Base-by-base conservation (phyloP, 2,329 filamentous ascomycete genomes). In the Aureobasidium sp. region DNA sequence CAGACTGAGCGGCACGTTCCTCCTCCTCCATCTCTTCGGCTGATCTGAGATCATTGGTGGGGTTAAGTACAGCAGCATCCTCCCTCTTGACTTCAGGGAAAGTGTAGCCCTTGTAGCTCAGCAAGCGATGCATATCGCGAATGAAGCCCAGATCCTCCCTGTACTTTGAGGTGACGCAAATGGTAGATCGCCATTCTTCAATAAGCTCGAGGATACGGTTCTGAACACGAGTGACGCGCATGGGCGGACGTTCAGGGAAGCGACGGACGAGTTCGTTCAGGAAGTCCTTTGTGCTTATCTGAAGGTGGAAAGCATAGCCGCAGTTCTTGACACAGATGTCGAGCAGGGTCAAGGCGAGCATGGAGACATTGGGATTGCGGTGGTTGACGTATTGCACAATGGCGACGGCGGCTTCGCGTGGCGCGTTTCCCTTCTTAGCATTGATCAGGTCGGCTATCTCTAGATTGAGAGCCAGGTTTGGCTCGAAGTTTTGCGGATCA, bases 291-390 rank as follows among this genome's bases (percentile, higher is more conserved):
- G 94, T 97, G 76, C 90, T 92, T 73, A 99, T 97, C 77, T 99
- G 94, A 63, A 99, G 86, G 73, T 99, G 94, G 76, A 99, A 99
- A 1, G 94, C 92, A 74, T 99, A 99, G 70, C 94, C 94, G 82
- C 94, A 99, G 79, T 99, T 99, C 81, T 99, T 99, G 76, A 97
- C 94, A 76, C 94, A 97, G 66, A 97, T 97, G 75, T 99, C 94
- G 73, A 99, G 89, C 68, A 99, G 85, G 70, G 81, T 87, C 71
- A 97, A 83, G 64, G 94, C 93, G 63, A 97, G 83, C 67, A 99
- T 80, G 64, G 92, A 89, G 68, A 99, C 91, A 75, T 96, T 97
- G 64, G 92, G 89, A 74, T 97, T 99, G 74, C 94, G 90, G 76
- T 96, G 91, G 78, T 99, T 99, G 80, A 97, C 87, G 72, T 92